A percentile compares a stretch with the other conserved stretches of the same genome.
These are phyloP conservation scores for Flaveria bidentis DNA, from an alignment of 129 eudicot genomes.

Conservation along the genomic window DNA sequence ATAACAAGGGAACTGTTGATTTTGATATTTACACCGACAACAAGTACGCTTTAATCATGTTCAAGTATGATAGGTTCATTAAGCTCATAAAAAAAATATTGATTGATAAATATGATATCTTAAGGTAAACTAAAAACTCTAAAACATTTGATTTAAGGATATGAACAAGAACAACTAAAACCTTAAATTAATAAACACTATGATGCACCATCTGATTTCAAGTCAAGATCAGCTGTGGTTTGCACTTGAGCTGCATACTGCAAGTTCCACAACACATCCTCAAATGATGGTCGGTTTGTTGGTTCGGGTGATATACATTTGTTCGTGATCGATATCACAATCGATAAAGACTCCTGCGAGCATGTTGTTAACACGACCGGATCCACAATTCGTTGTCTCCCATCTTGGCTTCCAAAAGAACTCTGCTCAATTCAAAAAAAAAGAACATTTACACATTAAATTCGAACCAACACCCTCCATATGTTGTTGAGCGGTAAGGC, in stretches of 20 bases:
- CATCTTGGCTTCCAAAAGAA: constrained; percentile 89
- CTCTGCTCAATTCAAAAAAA: constrained; percentile 39
- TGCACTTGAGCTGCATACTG: constrained; percentile 97
- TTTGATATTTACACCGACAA: too few species aligned
- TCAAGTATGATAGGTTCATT: too few species aligned
- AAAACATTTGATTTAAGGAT: too few species aligned
- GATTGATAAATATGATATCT: too few species aligned
- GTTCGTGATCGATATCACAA: constrained; percentile 81
- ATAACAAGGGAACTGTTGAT: too few species aligned
- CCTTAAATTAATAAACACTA: constrained; percentile 2
- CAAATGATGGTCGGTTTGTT: constrained; percentile 69
- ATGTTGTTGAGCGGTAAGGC: background rate
- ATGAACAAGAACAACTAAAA: too few species aligned
- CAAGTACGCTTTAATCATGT: too few species aligned
- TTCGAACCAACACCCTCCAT: background rate
- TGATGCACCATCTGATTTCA: constrained; percentile 51
- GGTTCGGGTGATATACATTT: constrained; percentile 80
- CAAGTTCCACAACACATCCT: constrained; percentile 92
- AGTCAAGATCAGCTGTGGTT: constrained; percentile 83
- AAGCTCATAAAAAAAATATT: too few species aligned
- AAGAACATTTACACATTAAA: background rate
- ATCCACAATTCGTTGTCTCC: constrained; percentile 73
- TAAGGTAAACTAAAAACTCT: too few species aligned
- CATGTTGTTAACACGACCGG: constrained; percentile 80
- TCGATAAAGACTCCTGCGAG: constrained; percentile 77